These are phyloP conservation scores for Cystobasidium ongulense DNA, from an alignment of 768 basidiomycete genomes.

Conservation along the genomic window DNA sequence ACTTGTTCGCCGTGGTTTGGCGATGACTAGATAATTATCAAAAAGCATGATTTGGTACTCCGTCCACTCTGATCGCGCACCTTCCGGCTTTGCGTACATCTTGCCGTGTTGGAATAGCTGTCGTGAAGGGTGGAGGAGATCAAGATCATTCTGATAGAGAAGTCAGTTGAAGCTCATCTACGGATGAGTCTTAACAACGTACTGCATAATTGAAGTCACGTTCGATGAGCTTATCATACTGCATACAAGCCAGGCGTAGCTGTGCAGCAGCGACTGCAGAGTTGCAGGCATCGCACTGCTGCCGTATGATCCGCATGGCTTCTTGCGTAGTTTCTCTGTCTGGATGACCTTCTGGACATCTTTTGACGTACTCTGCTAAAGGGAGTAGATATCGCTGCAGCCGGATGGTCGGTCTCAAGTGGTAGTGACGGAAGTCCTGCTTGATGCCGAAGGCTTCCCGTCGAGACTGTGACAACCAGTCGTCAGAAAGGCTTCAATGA, in stretches of 20 bases:
- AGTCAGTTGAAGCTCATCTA: not conserved
- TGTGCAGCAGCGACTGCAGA: constrained; percentile 43
- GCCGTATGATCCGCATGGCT: constrained; percentile 75
- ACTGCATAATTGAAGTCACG: not conserved
- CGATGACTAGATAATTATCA: constrained; percentile 76
- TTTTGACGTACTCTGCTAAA: constrained; percentile 68
- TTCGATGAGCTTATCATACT: constrained; percentile 20
- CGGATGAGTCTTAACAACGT: not conserved
- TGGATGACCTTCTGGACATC: constrained; percentile 65
- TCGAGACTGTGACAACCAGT: constrained; percentile 6
- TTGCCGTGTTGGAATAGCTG: constrained; percentile 76
- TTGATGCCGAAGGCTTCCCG: constrained; percentile 49
- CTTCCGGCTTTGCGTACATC: constrained; percentile 73
- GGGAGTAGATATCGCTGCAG: constrained; percentile 67
- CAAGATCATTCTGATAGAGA: constrained; percentile 57
- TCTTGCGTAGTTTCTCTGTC: constrained; percentile 74
- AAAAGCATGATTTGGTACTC: constrained; percentile 85
- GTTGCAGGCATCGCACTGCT: constrained; percentile 44
- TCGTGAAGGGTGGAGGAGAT: constrained; percentile 71
- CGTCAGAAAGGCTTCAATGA: constrained; percentile 36
- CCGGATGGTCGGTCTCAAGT: constrained; percentile 82
- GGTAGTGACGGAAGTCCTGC: constrained; percentile 85
- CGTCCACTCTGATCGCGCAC: constrained; percentile 72
- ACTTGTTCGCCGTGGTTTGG: not conserved
- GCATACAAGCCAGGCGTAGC: constrained; percentile 10